phyloP scores from a whole-genome alignment of 768 basidiomycete species.

The Filobasidium wieringae region DNA sequence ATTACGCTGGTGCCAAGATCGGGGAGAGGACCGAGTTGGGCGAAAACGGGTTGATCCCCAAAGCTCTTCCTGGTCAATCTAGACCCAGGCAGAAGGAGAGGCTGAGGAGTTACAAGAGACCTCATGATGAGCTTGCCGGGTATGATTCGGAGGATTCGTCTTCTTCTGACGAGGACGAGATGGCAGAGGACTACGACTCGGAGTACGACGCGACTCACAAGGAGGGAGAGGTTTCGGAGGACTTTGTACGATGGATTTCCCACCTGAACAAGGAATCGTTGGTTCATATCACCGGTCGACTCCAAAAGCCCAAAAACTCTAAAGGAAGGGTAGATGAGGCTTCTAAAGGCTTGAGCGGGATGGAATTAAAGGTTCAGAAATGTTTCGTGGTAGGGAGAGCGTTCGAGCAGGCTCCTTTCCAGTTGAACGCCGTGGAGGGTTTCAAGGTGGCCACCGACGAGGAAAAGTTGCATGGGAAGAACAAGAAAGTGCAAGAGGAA shows the following conservation, averaged over 20 bases:
- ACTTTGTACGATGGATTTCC: constrained; percentile 22
- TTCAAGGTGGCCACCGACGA: constrained; percentile 51
- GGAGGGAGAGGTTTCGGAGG: neutral
- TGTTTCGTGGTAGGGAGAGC: constrained; percentile 40
- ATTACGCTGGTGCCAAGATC: neutral
- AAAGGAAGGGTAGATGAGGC: constrained; percentile 64
- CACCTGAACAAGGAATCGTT: constrained; percentile 56
- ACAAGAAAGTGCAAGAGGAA: constrained; percentile 45
- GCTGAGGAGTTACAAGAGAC: too few relatives aligned
- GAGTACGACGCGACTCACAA: neutral
- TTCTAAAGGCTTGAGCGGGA: constrained; percentile 52
- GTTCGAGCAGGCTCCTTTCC: constrained; percentile 4
- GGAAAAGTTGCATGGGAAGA: neutral
- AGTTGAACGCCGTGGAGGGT: constrained; percentile 3
- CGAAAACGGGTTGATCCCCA: constrained; percentile 67
- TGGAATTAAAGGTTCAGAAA: constrained; percentile 68
- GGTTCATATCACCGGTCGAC: constrained; percentile 67
- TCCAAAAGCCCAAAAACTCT: constrained; percentile 48
- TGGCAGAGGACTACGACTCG: neutral
- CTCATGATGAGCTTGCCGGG: constrained; percentile 41
- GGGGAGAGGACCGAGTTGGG: neutral
- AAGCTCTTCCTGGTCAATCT: constrained; percentile 50
- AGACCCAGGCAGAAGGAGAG: constrained; percentile 60
- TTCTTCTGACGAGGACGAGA: neutral
- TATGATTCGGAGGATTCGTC: neutral